A percentile compares a stretch with the other conserved stretches of the same genome.
These are phyloP conservation scores for Cucumis hystrix DNA, from an alignment of 306 rosid genomes.

Conservation along the genomic window DNA sequence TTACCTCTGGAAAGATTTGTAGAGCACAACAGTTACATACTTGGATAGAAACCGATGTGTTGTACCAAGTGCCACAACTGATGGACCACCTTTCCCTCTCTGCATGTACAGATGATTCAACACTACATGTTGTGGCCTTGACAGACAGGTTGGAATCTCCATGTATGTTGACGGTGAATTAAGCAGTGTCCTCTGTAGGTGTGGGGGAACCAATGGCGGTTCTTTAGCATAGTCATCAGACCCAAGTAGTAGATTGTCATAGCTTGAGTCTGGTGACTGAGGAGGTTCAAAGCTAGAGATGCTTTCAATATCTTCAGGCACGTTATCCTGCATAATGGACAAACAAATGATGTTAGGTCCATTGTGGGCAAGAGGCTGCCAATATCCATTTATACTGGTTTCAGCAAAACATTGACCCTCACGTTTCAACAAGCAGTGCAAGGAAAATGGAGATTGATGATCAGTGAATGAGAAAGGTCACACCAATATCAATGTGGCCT, in stretches of 20 bases:
- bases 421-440: not conserved
- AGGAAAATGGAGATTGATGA: not conserved
- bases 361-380: not conserved
- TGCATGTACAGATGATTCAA: slow-evolving; percentile 95
- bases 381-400: not conserved
- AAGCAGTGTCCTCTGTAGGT: slow-evolving; percentile 77
- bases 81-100: slow-evolving; percentile 61
- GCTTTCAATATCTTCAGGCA: slow-evolving; percentile 91
- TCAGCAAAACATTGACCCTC: not conserved
- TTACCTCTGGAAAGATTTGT: slow-evolving; percentile 82
- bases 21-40: slow-evolving; percentile 89
- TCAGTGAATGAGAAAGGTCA: not conserved
- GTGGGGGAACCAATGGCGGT: slow-evolving; percentile 86
- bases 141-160: slow-evolving; percentile 57
- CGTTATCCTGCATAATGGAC: slow-evolving; percentile 45
- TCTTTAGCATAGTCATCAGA: slow-evolving; percentile 85
- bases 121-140: slow-evolving; percentile 86
- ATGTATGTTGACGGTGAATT: slow-evolving; percentile 56
- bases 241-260: slow-evolving; percentile 48
- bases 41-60: slow-evolving; percentile 74
- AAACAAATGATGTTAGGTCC: not conserved
- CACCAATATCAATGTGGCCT: not conserved
- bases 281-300: slow-evolving; percentile 85
- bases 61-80: slow-evolving; percentile 79
- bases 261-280: slow-evolving; percentile 80